phyloP scores from a whole-genome alignment of 225 moss, liverwort and hornwort genomes.

The Antitrichia curtipendula region DNA sequence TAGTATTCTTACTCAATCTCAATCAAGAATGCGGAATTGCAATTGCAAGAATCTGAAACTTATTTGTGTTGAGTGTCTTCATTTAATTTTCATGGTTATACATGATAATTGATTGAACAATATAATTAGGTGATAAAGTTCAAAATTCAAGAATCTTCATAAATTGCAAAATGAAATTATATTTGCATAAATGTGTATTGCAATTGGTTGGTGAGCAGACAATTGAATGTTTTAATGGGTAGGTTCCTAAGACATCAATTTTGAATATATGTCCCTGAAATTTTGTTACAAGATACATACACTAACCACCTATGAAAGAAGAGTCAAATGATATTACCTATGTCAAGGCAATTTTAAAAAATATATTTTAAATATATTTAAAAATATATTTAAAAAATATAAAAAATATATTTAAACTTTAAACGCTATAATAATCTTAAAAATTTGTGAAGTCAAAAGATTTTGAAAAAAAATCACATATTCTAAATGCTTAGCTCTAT shows the following conservation, averaged over 20 bases:
- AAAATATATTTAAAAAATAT: too few species aligned
- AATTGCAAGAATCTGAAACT: background rate
- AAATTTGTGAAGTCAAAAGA: background rate
- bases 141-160: background rate
- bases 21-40: background rate
- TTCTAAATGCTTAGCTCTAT: background rate
- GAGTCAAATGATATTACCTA: too few species aligned
- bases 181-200: background rate
- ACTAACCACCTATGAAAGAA: accelerated
- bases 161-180: background rate
- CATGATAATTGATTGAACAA: background rate
- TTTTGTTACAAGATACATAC: background rate
- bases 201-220: background rate
- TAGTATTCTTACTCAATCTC: background rate
- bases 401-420: too few species aligned
- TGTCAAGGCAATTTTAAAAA: too few species aligned
- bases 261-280: background rate
- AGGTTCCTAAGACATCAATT: background rate
- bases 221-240: background rate
- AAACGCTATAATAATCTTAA: background rate
- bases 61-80: background rate
- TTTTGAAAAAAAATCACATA: accelerated
- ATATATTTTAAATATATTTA: too few species aligned
- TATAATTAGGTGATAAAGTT: background rate
- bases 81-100: background rate